Conservation (phyloP, 257 asterid genomes). For the Nicotiana obtusifolia region DNA sequence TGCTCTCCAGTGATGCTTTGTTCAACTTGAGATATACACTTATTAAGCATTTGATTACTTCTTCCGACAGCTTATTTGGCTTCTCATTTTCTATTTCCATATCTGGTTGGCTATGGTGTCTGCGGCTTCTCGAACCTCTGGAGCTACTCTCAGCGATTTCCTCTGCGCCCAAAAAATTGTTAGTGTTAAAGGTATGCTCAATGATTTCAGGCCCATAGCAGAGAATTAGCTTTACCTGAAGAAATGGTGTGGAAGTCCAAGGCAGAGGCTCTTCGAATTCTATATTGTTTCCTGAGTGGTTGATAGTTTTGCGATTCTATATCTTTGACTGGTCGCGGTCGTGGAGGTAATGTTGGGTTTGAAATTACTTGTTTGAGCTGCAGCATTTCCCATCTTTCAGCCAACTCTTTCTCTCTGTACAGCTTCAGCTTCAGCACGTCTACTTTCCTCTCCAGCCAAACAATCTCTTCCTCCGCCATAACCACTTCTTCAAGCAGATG, state of each 20-base stretch:
- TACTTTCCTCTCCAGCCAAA: constrained; percentile 58
- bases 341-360: background rate
- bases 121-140: constrained; percentile 34
- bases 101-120: constrained; percentile 20
- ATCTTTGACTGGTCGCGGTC: background rate
- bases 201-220: too few relatives aligned
- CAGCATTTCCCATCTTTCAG: constrained; percentile 36
- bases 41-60: constrained; percentile 62
- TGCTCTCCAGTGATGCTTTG: constrained; percentile 41
- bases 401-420: constrained; percentile 46
- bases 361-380: constrained; percentile 23
- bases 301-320: constrained; percentile 37
- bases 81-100: constrained; percentile 33
- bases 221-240: constrained; percentile 19
- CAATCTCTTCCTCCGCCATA: constrained; percentile 65
- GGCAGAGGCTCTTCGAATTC: constrained; percentile 42
- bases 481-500: constrained; percentile 66
- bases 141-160: constrained; percentile 29
- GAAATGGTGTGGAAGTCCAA: constrained; percentile 34
- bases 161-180: constrained; percentile 20
- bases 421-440: constrained; percentile 44
- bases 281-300: constrained; percentile 24
- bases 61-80: constrained; percentile 73
- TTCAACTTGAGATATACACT: constrained; percentile 59
- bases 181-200: background rate